Base-by-base conservation (phyloP, 352 stramenopile genomes). In the Phytopythium vexans region DNA sequence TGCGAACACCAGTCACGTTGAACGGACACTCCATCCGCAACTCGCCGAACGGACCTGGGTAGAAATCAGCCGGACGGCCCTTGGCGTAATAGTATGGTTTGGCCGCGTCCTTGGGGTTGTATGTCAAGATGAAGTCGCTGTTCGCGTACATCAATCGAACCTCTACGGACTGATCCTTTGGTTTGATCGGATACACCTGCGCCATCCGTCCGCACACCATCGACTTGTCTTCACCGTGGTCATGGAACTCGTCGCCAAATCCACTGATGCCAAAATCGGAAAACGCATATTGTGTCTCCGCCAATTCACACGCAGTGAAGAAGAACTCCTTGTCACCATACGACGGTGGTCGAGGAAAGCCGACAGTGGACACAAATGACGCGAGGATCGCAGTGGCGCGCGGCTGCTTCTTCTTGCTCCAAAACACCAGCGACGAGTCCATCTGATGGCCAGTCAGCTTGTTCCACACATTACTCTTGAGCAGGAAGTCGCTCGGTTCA, bases 401-500 rank as follows among this genome's bases (percentile, higher is more conserved):
- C 10, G 56, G 56, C 34, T 76, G n/a, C n/a, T n/a, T n/a, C 5
- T 46, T 1, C 50, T 75, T 75, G 41, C 37, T 69, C 66, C 66
- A 75, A 3, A 75, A 54, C 40, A 87, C 32, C 21, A 87, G 34
- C 10, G 76, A 84, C 41, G 76, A 80, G 49, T 87, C 76, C 37
- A 77, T 62, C 27, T 84, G 69, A 21, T 86, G 72, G 38, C n/a
- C n/a, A n/a, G n/a, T n/a, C n/a, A 64, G 74, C 21, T 66, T 53
- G 35, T 78, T 86, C 71, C 73, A 88, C 41, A 66, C 41, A 74
- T n/a, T n/a, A n/a, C n/a, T n/a, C n/a, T n/a, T n/a, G n/a, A n/a
- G n/a, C n/a, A n/a, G n/a, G n/a, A n/a, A 64, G 15, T n/a, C n/a
- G n/a, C n/a, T n/a, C n/a, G n/a, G n/a, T n/a, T n/a, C n/a, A n/a